Base-by-base conservation (phyloP, 2,329 filamentous ascomycete genomes). In the Orbilia quercus region DNA sequence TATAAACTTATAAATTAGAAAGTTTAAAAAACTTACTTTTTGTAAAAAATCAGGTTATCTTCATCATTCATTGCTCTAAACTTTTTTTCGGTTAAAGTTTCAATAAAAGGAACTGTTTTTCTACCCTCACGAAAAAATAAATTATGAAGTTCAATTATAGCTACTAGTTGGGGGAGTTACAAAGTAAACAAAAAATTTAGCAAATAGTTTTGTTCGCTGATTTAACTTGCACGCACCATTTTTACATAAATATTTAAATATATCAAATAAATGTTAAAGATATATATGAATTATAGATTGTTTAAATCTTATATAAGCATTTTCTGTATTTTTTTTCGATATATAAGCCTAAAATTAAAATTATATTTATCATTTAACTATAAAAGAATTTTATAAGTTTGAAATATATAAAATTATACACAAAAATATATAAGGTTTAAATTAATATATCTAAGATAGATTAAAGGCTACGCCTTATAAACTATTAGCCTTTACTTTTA, bases 311-410 rank as follows among this genome's bases (percentile, higher is more conserved):
- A 25, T 51, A 25, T 3, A 16, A 51, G 22, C 28, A 25, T 38
- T 57, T 40, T 22, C 23, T 22, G 25, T 42, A 40, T 66, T 66
- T 34, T 62, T 58, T 45, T 40, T 44, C 25, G n/a, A 66, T 28
- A 66, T 36, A 23, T 36, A 66, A 60, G 34, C 34, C 38, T 59
- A 36, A 28, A 31, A 36, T 28, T 36, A 55, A 55, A 55, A 36
- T 36, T 36, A 55, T 55, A 55, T 36, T 34, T 34, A 18, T 47
- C 47, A 28, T 34, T 16, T 40, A 60, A 36, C 22, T 31, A 59
- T 44, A 66, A 66, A 66, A 25, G 34, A 51, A 58, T 51, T 66
- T n/a, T 58, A 31, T 42, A 38, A 66, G 42, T 66, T 44, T 45
- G 50, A 48, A 66, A 59, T 31, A 31, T 31, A 31, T 31, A 31